Evolutionary conservation across 148 eudicot species (phyloP).

Genomic region (Rhododendron kiyosumense): DNA sequence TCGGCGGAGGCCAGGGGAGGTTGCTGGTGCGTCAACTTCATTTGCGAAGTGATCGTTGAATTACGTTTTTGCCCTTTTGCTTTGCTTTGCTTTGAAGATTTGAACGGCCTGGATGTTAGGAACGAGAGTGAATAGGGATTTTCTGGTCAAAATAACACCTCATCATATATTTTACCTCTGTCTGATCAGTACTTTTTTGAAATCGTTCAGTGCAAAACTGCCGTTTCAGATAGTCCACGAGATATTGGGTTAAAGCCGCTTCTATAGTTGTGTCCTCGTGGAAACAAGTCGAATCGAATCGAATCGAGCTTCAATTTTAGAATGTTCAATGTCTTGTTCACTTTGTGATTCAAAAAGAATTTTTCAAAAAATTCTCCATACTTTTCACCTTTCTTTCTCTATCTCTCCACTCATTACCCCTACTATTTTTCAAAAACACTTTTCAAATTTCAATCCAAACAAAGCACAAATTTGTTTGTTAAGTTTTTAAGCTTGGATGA

Average conservation of each 20-base stretch:
- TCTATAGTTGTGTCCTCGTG: no score
- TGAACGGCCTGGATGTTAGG: background rate
- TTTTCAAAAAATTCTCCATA: no score
- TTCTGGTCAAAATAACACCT: background rate
- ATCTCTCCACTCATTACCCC: no score
- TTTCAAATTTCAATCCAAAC: no score
- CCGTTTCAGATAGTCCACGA: background rate
- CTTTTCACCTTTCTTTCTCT: no score
- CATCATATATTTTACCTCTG: background rate
- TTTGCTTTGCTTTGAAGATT: background rate
- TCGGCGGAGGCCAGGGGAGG: background rate
- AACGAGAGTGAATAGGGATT: constrained; percentile 21
- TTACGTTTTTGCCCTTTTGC: constrained; percentile 14
- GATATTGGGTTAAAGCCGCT: background rate
- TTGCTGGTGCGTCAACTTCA: constrained; percentile 23
- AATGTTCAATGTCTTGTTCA: no score
- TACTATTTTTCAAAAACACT: no score
- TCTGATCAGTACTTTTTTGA: background rate
- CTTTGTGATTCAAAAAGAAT: no score
- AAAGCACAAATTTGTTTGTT: no score
- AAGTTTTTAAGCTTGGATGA: background rate
- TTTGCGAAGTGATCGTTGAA: background rate
- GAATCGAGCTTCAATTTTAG: no score
- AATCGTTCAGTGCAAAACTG: background rate
- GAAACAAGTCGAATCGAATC: no score